Evolutionary conservation across 2,329 filamentous ascomycete species (phyloP).

Genomic region (Hypoxylon sp.): DNA sequence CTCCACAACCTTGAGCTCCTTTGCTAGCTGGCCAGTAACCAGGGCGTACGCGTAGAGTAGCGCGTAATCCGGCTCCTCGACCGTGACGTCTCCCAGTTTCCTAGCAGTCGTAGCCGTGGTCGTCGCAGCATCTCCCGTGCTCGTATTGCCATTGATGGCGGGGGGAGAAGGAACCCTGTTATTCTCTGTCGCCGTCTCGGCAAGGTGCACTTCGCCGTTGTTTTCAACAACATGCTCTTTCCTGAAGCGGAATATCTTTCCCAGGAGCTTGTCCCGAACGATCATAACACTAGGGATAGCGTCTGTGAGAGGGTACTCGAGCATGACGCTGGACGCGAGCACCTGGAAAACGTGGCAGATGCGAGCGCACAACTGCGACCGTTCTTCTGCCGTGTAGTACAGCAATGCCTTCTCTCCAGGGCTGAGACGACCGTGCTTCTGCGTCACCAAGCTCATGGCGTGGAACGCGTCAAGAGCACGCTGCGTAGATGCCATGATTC

Average conservation of each 20-base stretch:
- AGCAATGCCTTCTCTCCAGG: conserved; percentile 84
- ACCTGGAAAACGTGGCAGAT: conserved; percentile 90
- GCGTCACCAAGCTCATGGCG: conserved; percentile 91
- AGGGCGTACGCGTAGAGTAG: conserved; percentile 89
- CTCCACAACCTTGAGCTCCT: conserved; percentile 68
- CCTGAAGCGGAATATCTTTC: conserved; percentile 87
- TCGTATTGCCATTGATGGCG: conserved; percentile 23
- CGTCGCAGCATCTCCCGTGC: conserved; percentile 16
- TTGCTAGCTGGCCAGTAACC: conserved; percentile 71
- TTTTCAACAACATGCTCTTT: conserved; percentile 60
- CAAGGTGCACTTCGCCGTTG: not conserved
- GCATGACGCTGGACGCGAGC: conserved; percentile 89
- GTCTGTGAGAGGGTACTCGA: conserved; percentile 92
- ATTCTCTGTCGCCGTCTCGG: not conserved
- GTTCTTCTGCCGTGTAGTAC: conserved; percentile 79
- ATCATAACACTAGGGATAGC: conserved; percentile 84
- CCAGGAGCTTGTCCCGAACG: conserved; percentile 81
- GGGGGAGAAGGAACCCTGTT: conserved; percentile 19
- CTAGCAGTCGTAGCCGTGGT: conserved; percentile 37
- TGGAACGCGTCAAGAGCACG: conserved; percentile 93
- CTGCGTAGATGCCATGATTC: conserved; percentile 80
- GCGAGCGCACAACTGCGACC: conserved; percentile 81
- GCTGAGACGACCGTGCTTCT: conserved; percentile 77
- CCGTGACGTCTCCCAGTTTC: conserved; percentile 48
- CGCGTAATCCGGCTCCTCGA: conserved; percentile 84